A percentile compares a stretch with the other conserved stretches of the same genome.
phyloP scores from a whole-genome alignment of 148 eudicot species.

The Cornus kousa region DNA sequence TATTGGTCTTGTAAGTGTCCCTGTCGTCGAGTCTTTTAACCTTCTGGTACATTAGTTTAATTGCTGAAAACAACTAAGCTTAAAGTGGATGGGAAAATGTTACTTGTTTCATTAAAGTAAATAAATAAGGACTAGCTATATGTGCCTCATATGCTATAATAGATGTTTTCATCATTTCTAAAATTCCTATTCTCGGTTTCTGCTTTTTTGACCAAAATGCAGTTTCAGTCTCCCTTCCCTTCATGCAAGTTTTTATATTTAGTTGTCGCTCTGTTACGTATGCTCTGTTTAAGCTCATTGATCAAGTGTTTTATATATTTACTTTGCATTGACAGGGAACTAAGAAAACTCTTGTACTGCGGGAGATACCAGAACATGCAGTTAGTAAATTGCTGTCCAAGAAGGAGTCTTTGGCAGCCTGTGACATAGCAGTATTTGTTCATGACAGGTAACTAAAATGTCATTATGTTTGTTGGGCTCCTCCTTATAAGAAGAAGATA shows the following conservation, averaged over 20 bases:
- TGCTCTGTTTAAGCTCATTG: background rate
- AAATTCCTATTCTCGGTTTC: too few species aligned
- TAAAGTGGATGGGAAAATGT: background rate
- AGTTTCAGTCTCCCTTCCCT: too few species aligned
- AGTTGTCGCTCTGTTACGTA: background rate
- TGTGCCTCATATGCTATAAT: background rate
- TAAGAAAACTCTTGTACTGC: constrained; percentile 70
- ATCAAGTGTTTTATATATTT: background rate
- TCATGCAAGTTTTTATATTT: background rate
- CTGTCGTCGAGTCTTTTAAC: background rate
- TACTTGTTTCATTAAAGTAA: background rate
- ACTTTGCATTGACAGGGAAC: constrained; percentile 50
- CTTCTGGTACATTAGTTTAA: background rate
- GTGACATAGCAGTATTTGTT: constrained; percentile 86
- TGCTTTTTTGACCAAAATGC: too few species aligned
- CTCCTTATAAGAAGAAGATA: background rate
- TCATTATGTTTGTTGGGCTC: background rate
- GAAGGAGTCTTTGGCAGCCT: constrained; percentile 74
- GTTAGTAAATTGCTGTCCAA: constrained; percentile 51
- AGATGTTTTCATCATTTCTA: background rate
- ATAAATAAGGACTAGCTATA: background rate
- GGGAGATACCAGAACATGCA: constrained; percentile 80
- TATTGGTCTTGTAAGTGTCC: too few species aligned
- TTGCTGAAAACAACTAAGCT: background rate
- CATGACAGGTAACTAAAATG: constrained; percentile 67